Base-by-base conservation (phyloP, 257 asterid species). In the Ajuga chamaepitys region DNA sequence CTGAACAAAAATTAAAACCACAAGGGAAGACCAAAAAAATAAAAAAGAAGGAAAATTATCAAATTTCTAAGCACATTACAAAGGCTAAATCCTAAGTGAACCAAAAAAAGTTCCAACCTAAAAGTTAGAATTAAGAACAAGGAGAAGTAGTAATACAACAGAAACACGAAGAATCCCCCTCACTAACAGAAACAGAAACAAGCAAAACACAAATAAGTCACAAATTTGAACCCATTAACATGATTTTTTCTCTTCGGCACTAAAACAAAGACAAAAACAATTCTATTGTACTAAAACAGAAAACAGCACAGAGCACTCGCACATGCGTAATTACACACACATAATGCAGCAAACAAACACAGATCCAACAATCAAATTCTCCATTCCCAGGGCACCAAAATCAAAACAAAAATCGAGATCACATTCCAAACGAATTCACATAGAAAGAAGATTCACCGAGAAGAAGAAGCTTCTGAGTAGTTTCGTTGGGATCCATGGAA, bases 401-500 rank as follows among this genome's bases (percentile, higher is more conserved):
- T 81, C 86, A 81, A 66, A 69, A 70, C 0, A 10, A 22, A 71
- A 77, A 66, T 34, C 74, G 45, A 75, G 80, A 83, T 77, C 78
- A 80, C 54, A 32, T 14, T 46, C 35, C 35, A 16, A 57, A 45
- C 16, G 53, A 28, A 45, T 25, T 2, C 51, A 47, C 35, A 38
- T 26, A 11, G 34, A 26, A 17, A 3, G 65, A 50, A 51, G 61
- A 74, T 22, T 35, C 62, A 93, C 99, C 99, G 70, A 82, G 96
- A 41, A 72, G 79, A 58, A 93, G 90, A 72, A 93, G 97, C 87
- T 83, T 89, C 72, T 88, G 88, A 40, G 88, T 22, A 65, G 97
- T 82, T 21, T 93, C 98, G 75, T 93, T 89, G 74, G 98, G 98
- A 86, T 93, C 98, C 98, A 93, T 93, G 58, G 86, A 72, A 62